phyloP scores from a whole-genome alignment of 2,329 filamentous ascomycete genomes.

The Rhexocercosporidium sp. region DNA sequence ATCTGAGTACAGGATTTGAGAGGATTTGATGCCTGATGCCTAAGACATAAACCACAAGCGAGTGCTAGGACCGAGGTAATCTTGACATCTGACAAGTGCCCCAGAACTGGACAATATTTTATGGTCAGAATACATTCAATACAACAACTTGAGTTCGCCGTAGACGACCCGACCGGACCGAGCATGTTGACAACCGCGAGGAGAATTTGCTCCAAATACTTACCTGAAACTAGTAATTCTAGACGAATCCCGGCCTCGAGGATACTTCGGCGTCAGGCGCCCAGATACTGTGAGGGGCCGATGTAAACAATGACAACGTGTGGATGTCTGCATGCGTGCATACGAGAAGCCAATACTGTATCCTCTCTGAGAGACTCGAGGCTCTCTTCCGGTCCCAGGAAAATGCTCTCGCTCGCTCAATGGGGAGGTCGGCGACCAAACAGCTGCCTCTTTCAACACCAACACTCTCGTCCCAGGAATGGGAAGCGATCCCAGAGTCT shows the following conservation, averaged over 20 bases:
- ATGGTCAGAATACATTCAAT: background rate
- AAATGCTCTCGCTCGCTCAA: conserved; percentile 2
- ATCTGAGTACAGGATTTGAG: background rate
- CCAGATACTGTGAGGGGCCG: conserved; percentile 5
- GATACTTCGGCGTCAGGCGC: background rate
- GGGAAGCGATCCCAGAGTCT: conserved; percentile 3
- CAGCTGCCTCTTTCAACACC: conserved; percentile 1
- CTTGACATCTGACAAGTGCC: background rate
- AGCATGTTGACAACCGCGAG: background rate
- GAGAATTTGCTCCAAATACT: background rate
- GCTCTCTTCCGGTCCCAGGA: background rate
- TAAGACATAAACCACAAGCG: background rate
- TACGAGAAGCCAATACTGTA: conserved; percentile 17
- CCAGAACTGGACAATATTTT: background rate
- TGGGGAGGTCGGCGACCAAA: conserved; percentile 9
- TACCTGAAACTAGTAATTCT: background rate
- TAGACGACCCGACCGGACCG: background rate
- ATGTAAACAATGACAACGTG: conserved; percentile 1
- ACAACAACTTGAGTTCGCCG: too few relatives aligned
- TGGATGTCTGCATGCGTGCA: conserved; percentile 20
- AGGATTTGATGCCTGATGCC: background rate
- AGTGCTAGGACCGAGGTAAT: background rate
- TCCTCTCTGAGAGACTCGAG: background rate
- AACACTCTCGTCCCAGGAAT: conserved; percentile 7
- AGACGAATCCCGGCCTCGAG: background rate